Percentiles rank a stretch among this genome's conserved stretches.
Conservation (phyloP, 352 stramenopile species). For the Phytophthora sansomeana region DNA sequence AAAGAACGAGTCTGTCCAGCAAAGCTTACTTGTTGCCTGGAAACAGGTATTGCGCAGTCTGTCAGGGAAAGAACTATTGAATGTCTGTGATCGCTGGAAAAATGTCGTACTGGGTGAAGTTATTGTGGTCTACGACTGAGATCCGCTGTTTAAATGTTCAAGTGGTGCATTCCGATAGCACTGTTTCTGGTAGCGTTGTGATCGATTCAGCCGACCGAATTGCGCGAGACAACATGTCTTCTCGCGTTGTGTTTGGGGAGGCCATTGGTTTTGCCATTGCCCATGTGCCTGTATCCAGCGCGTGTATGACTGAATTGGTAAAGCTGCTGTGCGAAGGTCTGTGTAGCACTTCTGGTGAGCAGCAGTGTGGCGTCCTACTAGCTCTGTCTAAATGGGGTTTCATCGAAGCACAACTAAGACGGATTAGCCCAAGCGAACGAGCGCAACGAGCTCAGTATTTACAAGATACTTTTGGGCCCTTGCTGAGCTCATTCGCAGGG, state of each 20-base stretch:
- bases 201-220: slow-evolving; percentile 4
- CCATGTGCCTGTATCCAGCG: slow-evolving; percentile 33
- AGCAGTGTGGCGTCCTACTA: slow-evolving; percentile 69
- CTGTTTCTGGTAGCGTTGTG: not conserved
- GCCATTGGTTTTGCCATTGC: slow-evolving; percentile 56
- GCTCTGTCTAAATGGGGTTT: slow-evolving; percentile 58
- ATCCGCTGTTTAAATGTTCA: slow-evolving; percentile 43
- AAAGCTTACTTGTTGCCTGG: slow-evolving; percentile 51
- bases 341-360: slow-evolving; percentile 51
- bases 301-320: slow-evolving; percentile 29
- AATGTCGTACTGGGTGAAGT: slow-evolving; percentile 49
- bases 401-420: slow-evolving; percentile 43
- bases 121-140: slow-evolving; percentile 60
- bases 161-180: slow-evolving; percentile 1
- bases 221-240: slow-evolving; percentile 25
- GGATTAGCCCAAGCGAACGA: slow-evolving; percentile 2
- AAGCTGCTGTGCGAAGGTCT: slow-evolving; percentile 40
- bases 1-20: slow-evolving; percentile 34
- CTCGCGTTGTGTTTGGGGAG: slow-evolving; percentile 66
- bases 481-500: slow-evolving; percentile 46
- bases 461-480: slow-evolving; percentile 28
- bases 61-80: slow-evolving; percentile 29
- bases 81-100: slow-evolving; percentile 24
- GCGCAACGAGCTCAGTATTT: slow-evolving; percentile 31
- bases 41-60: slow-evolving; percentile 43